These are phyloP conservation scores for Cyberlindnera maritima DNA, from an alignment of 805 yeast species.

Conservation along the genomic window DNA sequence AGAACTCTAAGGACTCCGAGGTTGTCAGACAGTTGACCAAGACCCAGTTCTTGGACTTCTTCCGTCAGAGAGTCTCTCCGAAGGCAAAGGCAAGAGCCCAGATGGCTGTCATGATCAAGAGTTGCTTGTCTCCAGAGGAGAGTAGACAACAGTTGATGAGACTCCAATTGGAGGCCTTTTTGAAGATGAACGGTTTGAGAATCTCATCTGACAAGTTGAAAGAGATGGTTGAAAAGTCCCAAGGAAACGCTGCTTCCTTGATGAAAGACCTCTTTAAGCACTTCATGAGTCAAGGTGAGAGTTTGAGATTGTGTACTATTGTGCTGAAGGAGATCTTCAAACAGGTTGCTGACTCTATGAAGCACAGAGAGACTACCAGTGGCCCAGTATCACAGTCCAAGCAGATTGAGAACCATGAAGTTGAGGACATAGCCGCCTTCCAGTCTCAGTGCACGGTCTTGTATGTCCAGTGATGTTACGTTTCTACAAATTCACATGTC, in stretches of 20 bases:
- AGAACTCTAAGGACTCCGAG: constrained; percentile 12
- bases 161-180: constrained; percentile 41
- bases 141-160: constrained; percentile 33
- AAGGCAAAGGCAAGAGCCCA: constrained; percentile 34
- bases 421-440: constrained; percentile 11
- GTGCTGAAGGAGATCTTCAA: constrained; percentile 36
- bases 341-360: constrained; percentile 16
- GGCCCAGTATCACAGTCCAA: background rate
- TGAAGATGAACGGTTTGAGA: constrained; percentile 46
- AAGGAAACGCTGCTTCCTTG: constrained; percentile 36
- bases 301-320: constrained; percentile 33
- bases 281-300: constrained; percentile 41
- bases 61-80: constrained; percentile 34
- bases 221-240: constrained; percentile 36
- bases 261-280: constrained; percentile 41
- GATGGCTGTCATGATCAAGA: constrained; percentile 39
- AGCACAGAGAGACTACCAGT: constrained; percentile 1
- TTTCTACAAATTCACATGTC: too few species aligned
- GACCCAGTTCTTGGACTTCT: constrained; percentile 35
- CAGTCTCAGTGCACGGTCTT: constrained; percentile 8
- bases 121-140: constrained; percentile 37
- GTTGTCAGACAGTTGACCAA: constrained; percentile 27
- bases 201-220: constrained; percentile 39
- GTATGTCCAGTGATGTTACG: background rate
- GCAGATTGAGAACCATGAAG: background rate